Evolutionary conservation across 345 rosid species (phyloP).

Genomic region (Pistacia integerrima): DNA sequence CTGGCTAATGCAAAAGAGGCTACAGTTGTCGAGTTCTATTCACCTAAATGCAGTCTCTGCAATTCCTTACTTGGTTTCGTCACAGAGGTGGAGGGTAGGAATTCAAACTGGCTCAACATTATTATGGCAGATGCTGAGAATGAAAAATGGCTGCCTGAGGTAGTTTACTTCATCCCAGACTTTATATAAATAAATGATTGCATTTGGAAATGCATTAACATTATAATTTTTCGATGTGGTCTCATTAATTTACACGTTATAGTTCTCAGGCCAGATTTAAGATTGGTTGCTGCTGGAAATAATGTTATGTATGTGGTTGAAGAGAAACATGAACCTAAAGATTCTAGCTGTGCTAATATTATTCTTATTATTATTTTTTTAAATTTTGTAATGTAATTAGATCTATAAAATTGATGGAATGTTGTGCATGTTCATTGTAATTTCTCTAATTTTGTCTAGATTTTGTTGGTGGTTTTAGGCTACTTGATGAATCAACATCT

Average conservation of each 20-base stretch:
- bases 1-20: conserved; percentile 80
- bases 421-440: background rate
- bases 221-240: background rate
- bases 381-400: background rate
- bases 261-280: background rate
- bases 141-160: conserved; percentile 96
- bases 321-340: background rate
- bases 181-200: background rate
- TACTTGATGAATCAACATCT: background rate
- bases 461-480: background rate
- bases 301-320: background rate
- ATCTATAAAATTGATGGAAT: background rate
- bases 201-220: background rate
- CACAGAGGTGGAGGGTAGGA: conserved; percentile 67
- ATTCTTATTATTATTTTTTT: background rate
- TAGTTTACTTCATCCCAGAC: conserved; percentile 19
- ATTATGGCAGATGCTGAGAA: conserved; percentile 96
- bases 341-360: background rate
- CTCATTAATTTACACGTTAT: background rate
- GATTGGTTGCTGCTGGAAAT: background rate
- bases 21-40: conserved; percentile 84
- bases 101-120: conserved; percentile 73
- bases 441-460: background rate
- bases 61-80: conserved; percentile 73
- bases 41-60: conserved; percentile 86